phyloP scores from a whole-genome alignment of 2,329 filamentous ascomycete genomes.

The Xylariaceae sp. region DNA sequence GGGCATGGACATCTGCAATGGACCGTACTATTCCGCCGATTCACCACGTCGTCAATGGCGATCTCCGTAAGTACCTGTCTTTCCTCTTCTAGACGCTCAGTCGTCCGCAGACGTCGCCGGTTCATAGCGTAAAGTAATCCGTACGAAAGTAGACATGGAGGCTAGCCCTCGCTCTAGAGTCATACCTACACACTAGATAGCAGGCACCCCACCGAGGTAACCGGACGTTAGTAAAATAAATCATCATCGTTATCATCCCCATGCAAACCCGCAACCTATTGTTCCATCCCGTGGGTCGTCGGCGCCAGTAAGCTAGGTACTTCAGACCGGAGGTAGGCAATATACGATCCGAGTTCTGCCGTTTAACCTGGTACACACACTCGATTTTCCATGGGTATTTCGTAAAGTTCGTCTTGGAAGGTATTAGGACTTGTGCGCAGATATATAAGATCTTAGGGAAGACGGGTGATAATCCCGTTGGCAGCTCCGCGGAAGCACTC shows the following conservation, averaged over 20 bases:
- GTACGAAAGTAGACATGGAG: not conserved
- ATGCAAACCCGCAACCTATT: not conserved
- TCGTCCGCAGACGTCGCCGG: not conserved
- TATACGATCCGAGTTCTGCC: no score
- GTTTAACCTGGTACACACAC: no score
- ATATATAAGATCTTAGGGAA: no score
- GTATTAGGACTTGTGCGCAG: no score
- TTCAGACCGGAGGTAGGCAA: no score
- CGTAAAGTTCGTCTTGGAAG: no score
- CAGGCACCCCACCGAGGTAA: no score
- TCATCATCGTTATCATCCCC: not conserved
- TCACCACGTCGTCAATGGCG: not conserved
- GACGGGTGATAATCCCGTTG: no score
- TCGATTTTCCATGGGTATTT: no score
- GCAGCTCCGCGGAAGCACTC: not conserved
- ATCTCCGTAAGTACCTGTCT: not conserved
- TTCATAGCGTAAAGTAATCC: not conserved
- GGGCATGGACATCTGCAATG: not conserved
- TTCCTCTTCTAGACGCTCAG: not conserved
- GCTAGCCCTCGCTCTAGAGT: not conserved
- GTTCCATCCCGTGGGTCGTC: not conserved
- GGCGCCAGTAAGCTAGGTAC: no score
- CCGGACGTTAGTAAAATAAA: not conserved
- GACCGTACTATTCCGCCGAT: not conserved
- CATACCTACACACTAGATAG: no score